Percentiles rank a stretch among this genome's conserved stretches.
These are phyloP conservation scores for Globisporangium middletonii DNA, from an alignment of 352 stramenopile species.

Conservation along the genomic window DNA sequence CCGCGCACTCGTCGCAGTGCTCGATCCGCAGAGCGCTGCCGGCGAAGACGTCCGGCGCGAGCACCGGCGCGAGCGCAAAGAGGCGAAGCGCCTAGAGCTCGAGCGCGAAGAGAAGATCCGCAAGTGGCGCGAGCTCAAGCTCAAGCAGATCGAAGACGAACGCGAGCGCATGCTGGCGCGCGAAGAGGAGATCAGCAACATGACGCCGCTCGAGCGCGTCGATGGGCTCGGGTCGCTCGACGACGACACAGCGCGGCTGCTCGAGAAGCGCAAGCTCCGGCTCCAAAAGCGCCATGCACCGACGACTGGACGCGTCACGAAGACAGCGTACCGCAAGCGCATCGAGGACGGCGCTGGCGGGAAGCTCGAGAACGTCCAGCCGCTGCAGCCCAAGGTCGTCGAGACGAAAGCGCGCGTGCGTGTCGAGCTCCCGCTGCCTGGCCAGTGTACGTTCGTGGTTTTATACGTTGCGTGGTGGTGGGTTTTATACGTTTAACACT, in stretches of 20 bases:
- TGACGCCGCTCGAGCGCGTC: slow-evolving; percentile 66
- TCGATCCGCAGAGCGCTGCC: slow-evolving; percentile 56
- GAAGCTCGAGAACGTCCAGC: slow-evolving; percentile 75
- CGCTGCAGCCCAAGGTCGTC: slow-evolving; percentile 52
- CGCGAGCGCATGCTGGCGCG: slow-evolving; percentile 43
- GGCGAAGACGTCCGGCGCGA: slow-evolving; percentile 56
- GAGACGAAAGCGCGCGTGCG: slow-evolving; percentile 60
- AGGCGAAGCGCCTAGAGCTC: slow-evolving; percentile 50
- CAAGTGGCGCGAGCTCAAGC: slow-evolving; percentile 64
- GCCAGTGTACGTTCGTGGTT: slow-evolving; percentile 64
- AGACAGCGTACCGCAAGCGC: slow-evolving; percentile 64
- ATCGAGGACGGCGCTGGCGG: slow-evolving; percentile 69
- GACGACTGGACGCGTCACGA: slow-evolving; percentile 68
- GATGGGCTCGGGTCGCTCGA: slow-evolving; percentile 63
- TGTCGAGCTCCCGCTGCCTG: slow-evolving; percentile 65
- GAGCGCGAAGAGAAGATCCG: slow-evolving; percentile 62
- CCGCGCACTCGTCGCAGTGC: slow-evolving; percentile 58
- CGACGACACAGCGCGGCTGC: slow-evolving; percentile 59
- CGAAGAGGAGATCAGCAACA: slow-evolving; percentile 68
- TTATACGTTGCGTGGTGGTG: slow-evolving; percentile 3
- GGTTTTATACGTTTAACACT: neutral
- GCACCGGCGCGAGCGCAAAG: slow-evolving; percentile 45
- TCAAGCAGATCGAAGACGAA: slow-evolving; percentile 44
- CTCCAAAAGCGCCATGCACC: slow-evolving; percentile 61
- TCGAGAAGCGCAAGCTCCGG: slow-evolving; percentile 74